phyloP scores from a whole-genome alignment of 257 asterid species.

The Nicotiana benthamiana region DNA sequence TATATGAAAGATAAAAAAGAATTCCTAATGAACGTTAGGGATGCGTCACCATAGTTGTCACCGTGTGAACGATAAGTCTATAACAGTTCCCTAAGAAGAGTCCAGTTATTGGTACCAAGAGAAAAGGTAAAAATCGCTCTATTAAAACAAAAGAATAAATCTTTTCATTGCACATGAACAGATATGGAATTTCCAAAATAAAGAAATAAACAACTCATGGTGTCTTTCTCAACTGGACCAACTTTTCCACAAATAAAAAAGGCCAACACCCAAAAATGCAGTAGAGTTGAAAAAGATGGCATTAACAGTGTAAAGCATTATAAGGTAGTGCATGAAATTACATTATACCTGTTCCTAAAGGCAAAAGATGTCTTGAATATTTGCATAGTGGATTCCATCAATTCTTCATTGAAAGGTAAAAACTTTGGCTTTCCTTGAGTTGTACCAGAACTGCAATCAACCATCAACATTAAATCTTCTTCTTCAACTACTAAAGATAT shows the following conservation, averaged over 20 bases:
- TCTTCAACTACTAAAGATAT: not conserved
- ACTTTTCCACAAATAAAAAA: not conserved
- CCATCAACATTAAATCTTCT: not conserved
- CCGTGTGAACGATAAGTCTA: not conserved
- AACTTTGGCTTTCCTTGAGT: constrained; percentile 98
- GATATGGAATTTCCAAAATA: no score
- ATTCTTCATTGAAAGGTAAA: constrained; percentile 91
- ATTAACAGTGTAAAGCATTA: not conserved
- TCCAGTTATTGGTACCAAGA: not conserved
- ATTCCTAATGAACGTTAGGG: not conserved
- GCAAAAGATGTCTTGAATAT: constrained; percentile 83
- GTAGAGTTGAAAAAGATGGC: not conserved
- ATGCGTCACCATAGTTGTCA: not conserved
- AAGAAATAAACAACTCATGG: not conserved
- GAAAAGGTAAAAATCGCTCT: not conserved
- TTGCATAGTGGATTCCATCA: constrained; percentile 89
- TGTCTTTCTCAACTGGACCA: not conserved
- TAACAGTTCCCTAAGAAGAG: not conserved
- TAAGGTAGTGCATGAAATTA: not conserved
- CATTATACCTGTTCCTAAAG: constrained; percentile 70
- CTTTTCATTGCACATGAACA: not conserved
- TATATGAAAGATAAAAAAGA: not conserved
- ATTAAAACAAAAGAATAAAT: not conserved
- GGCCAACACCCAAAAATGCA: not conserved
- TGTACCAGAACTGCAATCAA: constrained; percentile 80